A percentile compares a stretch with the other conserved stretches of the same genome.
These are phyloP conservation scores for Phoenix dactylifera DNA, from an alignment of 176 grass and related monocot genomes.

Conservation along the genomic window DNA sequence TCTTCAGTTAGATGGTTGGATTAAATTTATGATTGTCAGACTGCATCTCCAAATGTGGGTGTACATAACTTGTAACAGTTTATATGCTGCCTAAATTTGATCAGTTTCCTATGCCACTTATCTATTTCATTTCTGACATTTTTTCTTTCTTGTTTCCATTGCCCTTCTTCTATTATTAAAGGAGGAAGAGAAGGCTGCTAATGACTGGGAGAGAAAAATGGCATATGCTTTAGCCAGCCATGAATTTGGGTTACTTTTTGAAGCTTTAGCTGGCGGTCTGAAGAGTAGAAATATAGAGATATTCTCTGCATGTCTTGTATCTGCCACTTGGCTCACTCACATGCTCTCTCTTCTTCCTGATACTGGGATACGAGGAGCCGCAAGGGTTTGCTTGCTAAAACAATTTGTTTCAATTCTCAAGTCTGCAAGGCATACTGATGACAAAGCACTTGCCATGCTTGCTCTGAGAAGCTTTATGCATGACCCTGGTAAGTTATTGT, in stretches of 20 bases:
- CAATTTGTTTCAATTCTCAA: constrained; percentile 50
- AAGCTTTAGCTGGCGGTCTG: constrained; percentile 50
- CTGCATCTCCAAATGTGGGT: too few relatives aligned
- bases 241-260: constrained; percentile 66
- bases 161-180: neutral
- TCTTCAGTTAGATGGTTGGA: too few relatives aligned
- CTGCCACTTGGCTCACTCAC: constrained; percentile 43
- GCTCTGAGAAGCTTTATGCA: constrained; percentile 65
- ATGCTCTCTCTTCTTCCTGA: constrained; percentile 63
- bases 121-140: neutral
- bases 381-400: constrained; percentile 46
- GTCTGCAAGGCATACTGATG: constrained; percentile 53
- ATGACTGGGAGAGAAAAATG: constrained; percentile 52
- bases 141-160: neutral
- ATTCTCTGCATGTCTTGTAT: constrained; percentile 53
- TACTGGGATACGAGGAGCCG: constrained; percentile 54
- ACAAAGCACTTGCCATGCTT: constrained; percentile 51
- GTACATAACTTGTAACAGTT: too few relatives aligned
- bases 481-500: constrained; percentile 27
- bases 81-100: too few relatives aligned
- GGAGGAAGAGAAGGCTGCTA: constrained; percentile 43
- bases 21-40: too few relatives aligned
- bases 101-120: too few relatives aligned
- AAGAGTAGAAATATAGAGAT: constrained; percentile 37
- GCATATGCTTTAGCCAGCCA: constrained; percentile 56